A percentile compares a stretch with the other conserved stretches of the same genome.
These are phyloP conservation scores for Selaginella tamariscina DNA, from an alignment of 75 land plant genomes.

Conservation along the genomic window DNA sequence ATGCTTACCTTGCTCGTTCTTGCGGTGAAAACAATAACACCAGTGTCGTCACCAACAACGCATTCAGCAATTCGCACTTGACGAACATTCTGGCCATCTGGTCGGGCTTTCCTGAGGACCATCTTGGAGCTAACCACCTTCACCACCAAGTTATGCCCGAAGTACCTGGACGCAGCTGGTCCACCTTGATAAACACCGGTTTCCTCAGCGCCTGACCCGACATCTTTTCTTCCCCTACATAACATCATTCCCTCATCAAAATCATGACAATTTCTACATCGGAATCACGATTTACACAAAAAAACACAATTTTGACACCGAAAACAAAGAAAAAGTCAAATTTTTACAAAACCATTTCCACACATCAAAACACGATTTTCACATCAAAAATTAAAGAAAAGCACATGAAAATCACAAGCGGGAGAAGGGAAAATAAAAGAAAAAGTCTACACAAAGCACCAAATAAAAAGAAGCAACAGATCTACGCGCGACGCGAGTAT, in stretches of 20 bases:
- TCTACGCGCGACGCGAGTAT: too few relatives aligned
- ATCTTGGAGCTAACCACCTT: not conserved
- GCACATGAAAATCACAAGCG: too few relatives aligned
- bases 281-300: not conserved
- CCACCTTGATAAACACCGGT: not conserved
- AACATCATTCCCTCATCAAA: not conserved
- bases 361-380: not conserved
- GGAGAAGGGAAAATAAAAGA: too few relatives aligned
- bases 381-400: too few relatives aligned
- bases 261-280: not conserved
- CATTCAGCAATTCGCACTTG: slow-evolving; percentile 57
- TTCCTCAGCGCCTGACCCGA: not conserved
- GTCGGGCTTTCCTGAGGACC: slow-evolving; percentile 35
- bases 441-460: too few relatives aligned
- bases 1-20: slow-evolving; percentile 58
- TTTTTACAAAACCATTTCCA: not conserved
- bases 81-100: slow-evolving; percentile 42
- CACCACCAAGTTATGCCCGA: not conserved
- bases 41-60: slow-evolving; percentile 55
- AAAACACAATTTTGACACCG: not conserved
- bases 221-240: too few relatives aligned
- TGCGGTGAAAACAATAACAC: slow-evolving; percentile 54
- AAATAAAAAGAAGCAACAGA: too few relatives aligned
- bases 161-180: not conserved
- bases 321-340: not conserved